Evolutionary conservation across 164 flowering plant genomes (phyloP), one percentile per base, ranked within the genome.

Genomic region (Piper longum): DNA sequence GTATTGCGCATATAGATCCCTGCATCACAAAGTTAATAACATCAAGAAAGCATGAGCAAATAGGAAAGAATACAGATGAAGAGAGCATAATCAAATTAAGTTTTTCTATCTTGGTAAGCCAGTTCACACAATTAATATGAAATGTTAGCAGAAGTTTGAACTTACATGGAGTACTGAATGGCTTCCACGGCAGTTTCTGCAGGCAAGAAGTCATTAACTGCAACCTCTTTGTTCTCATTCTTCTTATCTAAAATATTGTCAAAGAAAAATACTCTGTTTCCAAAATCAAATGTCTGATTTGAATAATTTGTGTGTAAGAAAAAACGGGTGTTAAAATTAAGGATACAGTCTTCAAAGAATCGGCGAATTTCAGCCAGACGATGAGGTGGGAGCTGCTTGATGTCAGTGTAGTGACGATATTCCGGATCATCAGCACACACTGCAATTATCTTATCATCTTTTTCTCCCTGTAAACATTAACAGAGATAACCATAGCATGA

Each of bases 401-500:
- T 83, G 62, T 83, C 87, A 36, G 76, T 80, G 73, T 75, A 82
- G 74, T 83, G 85, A 7, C 81, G 72, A 66, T 81, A 83, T 66
- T 85, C 91, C 4, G 91, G 91, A 75, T 85, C 91, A 70, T 85
- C 91, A 43, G 87, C 87, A 66, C 91, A 83, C 7, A 85, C 91
- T 7, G 91, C 91, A 60, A 85, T 85, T 58, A 85, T 85, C 75
- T 85, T 85, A 63, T 85, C 88, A 73, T 85, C 91, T 57, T 75
- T 83, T 76, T 85, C 91, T 62, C 91, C 91, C 89, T 85, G 62
- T 5, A 44, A 16, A 60, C 54, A 67, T 55, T 45, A 63, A 39
- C 56, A 13, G 52, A 48, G 52, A 14, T 48, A 14, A 48, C 52
- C 11, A 48, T 48, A 14, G 52, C 52, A 48, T 48, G 52, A 8